Evolutionary conservation across 352 stramenopile genomes (phyloP).

Genomic region (Phytophthora brassicae): DNA sequence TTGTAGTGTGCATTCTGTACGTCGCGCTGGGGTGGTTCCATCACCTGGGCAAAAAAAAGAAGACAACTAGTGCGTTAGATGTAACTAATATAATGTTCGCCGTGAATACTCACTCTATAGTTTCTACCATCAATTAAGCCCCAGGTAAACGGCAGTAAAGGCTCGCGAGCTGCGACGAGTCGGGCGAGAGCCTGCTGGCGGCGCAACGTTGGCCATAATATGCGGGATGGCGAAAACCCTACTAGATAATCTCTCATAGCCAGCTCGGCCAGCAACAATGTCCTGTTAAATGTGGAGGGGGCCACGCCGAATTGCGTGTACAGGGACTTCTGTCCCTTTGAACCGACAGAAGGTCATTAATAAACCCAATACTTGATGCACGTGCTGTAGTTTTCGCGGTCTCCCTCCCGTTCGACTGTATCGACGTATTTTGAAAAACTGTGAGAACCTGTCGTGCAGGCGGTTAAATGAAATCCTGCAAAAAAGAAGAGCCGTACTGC

Average conservation of each 20-base stretch:
- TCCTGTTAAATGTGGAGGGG: neutral
- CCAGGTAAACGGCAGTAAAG: neutral
- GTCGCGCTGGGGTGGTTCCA: neutral
- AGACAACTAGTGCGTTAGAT: neutral
- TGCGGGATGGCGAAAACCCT: neutral
- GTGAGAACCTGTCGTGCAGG: too few relatives aligned
- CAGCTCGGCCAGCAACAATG: neutral
- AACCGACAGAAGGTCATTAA: neutral
- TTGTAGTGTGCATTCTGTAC: slow-evolving; percentile 21
- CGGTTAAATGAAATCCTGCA: too few relatives aligned
- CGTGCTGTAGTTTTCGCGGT: neutral
- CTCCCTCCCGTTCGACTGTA: neutral
- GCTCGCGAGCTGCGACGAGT: neutral
- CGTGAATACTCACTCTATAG: neutral
- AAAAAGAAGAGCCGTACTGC: too few relatives aligned
- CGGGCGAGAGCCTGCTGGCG: neutral
- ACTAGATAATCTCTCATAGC: neutral
- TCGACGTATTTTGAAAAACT: too few relatives aligned
- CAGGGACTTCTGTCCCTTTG: neutral
- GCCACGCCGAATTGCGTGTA: neutral
- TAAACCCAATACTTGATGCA: neutral
- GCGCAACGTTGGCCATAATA: neutral
- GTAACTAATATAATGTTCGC: neutral
- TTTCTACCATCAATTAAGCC: neutral
- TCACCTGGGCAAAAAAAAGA: neutral